phyloP scores from a whole-genome alignment of 768 basidiomycete genomes.

The Symmetrospora coprosmae region DNA sequence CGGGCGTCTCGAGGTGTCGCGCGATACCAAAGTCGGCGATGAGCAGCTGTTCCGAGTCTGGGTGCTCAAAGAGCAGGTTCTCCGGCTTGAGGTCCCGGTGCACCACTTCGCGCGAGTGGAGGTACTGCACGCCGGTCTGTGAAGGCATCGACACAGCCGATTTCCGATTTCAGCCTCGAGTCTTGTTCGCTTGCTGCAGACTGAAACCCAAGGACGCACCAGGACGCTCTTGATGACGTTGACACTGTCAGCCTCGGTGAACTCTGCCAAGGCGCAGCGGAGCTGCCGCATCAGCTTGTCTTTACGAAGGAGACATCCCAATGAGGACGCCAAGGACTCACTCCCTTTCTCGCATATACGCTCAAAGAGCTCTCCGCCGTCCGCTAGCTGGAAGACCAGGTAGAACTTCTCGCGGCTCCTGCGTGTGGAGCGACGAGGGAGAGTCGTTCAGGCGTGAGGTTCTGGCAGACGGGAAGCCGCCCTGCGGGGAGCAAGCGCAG shows the following conservation, averaged over 20 bases:
- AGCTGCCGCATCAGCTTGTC: background rate
- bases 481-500: no score
- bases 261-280: constrained; percentile 39
- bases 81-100: constrained; percentile 97
- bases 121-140: constrained; percentile 56
- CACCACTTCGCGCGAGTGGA: constrained; percentile 84
- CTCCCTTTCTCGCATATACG: constrained; percentile 65
- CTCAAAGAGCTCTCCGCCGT: constrained; percentile 88
- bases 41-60: constrained; percentile 47
- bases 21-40: constrained; percentile 91
- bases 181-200: no score
- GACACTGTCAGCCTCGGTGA: constrained; percentile 83
- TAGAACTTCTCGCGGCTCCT: constrained; percentile 79
- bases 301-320: background rate
- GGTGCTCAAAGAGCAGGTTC: constrained; percentile 48
- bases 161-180: no score
- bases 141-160: no score
- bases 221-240: constrained; percentile 43
- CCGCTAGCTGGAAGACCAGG: constrained; percentile 53
- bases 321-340: background rate
- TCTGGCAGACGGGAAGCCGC: no score
- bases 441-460: no score
- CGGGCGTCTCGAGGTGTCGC: constrained; percentile 35
- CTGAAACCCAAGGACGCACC: no score
- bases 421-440: no score